Evolutionary conservation across 129 eudicot species (phyloP).

Genomic region (Pulicaria dysenterica): DNA sequence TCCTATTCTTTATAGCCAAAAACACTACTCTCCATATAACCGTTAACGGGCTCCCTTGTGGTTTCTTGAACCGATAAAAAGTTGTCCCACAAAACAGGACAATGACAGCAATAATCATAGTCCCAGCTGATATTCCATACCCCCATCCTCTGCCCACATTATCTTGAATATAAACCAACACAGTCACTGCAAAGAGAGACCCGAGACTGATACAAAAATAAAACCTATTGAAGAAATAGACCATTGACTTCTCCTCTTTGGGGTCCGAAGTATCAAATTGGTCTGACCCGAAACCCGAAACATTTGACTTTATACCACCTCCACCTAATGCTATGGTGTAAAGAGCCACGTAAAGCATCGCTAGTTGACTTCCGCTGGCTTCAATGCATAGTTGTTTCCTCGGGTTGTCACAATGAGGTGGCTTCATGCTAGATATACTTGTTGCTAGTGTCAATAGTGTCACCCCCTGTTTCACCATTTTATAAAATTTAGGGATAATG

Average conservation of each 20-base stretch:
- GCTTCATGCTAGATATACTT: constrained; percentile 73
- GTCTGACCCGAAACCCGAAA: constrained; percentile 95
- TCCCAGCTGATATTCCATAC: constrained; percentile 88
- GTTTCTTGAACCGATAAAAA: constrained; percentile 68
- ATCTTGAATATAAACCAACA: constrained; percentile 87
- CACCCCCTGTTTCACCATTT: constrained; percentile 57
- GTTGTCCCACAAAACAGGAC: constrained; percentile 65
- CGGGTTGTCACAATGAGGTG: constrained; percentile 64
- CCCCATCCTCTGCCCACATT: constrained; percentile 94
- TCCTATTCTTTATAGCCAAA: constrained; percentile 71
- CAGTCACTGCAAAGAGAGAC: constrained; percentile 85
- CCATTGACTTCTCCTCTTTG: constrained; percentile 78
- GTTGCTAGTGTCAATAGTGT: constrained; percentile 78
- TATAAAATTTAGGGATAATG: neutral
- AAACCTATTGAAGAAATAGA: constrained; percentile 86
- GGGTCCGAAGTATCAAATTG: constrained; percentile 82
- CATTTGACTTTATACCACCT: constrained; percentile 95
- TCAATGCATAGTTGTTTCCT: constrained; percentile 58
- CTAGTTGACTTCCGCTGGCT: constrained; percentile 73
- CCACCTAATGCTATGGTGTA: constrained; percentile 94
- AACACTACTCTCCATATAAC: constrained; percentile 79
- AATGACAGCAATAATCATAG: constrained; percentile 74
- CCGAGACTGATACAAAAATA: constrained; percentile 86
- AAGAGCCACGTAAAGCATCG: constrained; percentile 77
- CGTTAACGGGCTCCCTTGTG: constrained; percentile 90